Evolutionary conservation across 257 asterid genomes (phyloP).

Genomic region (Primulina eburnea): DNA sequence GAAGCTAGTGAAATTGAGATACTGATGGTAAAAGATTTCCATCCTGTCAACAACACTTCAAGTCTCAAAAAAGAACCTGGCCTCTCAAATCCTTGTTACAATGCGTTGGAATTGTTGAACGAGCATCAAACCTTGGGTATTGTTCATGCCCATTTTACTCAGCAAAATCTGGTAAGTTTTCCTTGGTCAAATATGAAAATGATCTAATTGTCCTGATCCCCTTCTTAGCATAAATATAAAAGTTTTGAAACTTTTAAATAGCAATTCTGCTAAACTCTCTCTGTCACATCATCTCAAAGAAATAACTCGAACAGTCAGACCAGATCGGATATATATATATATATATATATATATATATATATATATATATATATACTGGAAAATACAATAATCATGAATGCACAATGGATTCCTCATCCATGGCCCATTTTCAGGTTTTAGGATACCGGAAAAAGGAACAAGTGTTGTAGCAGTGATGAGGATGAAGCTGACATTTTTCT

Average conservation of each 20-base stretch:
- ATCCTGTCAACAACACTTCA: slow-evolving; percentile 33
- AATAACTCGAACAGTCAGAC: neutral
- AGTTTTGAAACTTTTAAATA: neutral
- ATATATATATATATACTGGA: too few species aligned
- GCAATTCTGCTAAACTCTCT: neutral
- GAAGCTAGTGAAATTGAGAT: slow-evolving; percentile 72
- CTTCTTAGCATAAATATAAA: neutral
- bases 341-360: too few species aligned
- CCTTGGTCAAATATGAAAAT: neutral
- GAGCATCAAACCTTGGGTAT: slow-evolving; percentile 76
- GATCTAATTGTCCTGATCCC: neutral
- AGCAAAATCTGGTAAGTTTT: slow-evolving; percentile 63
- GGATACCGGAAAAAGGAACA: neutral
- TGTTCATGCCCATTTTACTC: slow-evolving; percentile 55
- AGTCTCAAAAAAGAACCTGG: slow-evolving; percentile 30
- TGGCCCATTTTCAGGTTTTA: neutral
- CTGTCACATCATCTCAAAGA: neutral
- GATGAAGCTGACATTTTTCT: neutral
- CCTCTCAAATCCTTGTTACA: slow-evolving; percentile 37
- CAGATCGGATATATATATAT: neutral
- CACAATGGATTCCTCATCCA: neutral
- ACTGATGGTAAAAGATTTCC: slow-evolving; percentile 45
- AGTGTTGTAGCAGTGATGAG: neutral
- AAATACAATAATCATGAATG: neutral
- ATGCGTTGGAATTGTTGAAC: slow-evolving; percentile 43